These are phyloP conservation scores for Salvia rosmarinus DNA, from an alignment of 257 asterid genomes.

Conservation along the genomic window DNA sequence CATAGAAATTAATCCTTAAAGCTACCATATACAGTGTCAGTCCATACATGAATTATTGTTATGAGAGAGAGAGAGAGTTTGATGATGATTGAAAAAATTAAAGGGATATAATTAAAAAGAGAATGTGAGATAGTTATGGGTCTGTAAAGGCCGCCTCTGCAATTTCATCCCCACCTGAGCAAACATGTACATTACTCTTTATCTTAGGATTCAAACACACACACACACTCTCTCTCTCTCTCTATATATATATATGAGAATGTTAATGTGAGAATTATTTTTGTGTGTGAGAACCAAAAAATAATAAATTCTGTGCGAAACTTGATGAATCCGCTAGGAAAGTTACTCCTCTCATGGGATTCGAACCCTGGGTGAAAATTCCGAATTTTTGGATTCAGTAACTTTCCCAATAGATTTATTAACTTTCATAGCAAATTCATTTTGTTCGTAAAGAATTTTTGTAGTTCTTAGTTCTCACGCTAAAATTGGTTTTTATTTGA, in stretches of 20 bases:
- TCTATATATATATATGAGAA: not conserved
- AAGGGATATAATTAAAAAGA: not conserved
- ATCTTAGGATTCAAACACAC: not conserved
- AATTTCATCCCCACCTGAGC: not conserved
- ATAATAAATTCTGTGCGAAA: no score
- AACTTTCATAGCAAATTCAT: no score
- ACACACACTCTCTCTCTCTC: not conserved
- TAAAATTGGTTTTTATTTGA: no score
- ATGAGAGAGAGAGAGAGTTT: slow-evolving; percentile 7
- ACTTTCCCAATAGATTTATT: no score
- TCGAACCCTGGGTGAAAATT: no score
- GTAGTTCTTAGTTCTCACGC: no score
- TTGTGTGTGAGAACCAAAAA: no score
- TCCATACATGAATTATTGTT: slow-evolving; percentile 42
- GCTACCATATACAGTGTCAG: not conserved
- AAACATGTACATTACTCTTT: not conserved
- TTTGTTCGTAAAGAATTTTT: no score
- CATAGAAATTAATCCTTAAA: not conserved
- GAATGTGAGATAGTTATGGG: slow-evolving; percentile 74
- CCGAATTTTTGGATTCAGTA: no score
- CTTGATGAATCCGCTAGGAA: no score
- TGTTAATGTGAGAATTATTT: no score
- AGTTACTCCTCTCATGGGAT: no score
- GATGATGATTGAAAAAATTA: slow-evolving; percentile 38
- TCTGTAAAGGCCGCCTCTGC: slow-evolving; percentile 25